Evolutionary conservation across 2,329 filamentous ascomycete genomes (phyloP).

Genomic region (Lasiodiplodia sp.): DNA sequence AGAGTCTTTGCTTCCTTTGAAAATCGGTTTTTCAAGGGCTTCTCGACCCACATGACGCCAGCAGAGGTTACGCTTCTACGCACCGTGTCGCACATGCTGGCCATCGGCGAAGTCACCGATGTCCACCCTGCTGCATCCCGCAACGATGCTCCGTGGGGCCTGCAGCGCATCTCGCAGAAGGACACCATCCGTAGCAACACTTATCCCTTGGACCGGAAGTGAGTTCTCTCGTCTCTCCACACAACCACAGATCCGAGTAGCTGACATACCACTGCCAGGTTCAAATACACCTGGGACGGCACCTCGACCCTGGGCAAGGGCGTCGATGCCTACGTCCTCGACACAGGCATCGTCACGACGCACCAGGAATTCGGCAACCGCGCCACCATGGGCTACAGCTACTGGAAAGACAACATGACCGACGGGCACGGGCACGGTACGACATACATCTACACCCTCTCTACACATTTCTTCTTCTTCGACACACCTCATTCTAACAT

Average conservation of each 20-base stretch:
- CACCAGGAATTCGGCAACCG: conserved; percentile 54
- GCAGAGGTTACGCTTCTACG: background rate
- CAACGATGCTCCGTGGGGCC: conserved; percentile 38
- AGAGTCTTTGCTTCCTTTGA: conserved; percentile 15
- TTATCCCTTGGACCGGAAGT: background rate
- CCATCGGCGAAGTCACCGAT: conserved; percentile 8
- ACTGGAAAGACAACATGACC: conserved; percentile 7
- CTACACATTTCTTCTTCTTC: background rate
- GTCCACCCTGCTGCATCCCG: background rate
- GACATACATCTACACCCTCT: background rate
- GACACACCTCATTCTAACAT: background rate
- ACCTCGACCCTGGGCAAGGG: conserved; percentile 30
- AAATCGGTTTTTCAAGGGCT: conserved; percentile 25
- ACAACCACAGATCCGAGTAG: too few relatives aligned
- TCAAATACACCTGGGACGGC: conserved; percentile 14
- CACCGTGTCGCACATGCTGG: background rate
- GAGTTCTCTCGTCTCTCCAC: background rate
- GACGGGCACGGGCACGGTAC: conserved; percentile 24
- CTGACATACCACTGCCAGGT: conserved; percentile 1
- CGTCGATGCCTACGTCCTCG: conserved; percentile 67
- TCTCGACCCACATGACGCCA: conserved; percentile 3
- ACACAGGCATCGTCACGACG: conserved; percentile 67
- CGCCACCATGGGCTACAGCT: conserved; percentile 36
- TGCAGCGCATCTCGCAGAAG: conserved; percentile 40
- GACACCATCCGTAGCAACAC: background rate